Conservation (phyloP, 2,329 filamentous ascomycete genomes). For the Waltergamsia citrina region DNA sequence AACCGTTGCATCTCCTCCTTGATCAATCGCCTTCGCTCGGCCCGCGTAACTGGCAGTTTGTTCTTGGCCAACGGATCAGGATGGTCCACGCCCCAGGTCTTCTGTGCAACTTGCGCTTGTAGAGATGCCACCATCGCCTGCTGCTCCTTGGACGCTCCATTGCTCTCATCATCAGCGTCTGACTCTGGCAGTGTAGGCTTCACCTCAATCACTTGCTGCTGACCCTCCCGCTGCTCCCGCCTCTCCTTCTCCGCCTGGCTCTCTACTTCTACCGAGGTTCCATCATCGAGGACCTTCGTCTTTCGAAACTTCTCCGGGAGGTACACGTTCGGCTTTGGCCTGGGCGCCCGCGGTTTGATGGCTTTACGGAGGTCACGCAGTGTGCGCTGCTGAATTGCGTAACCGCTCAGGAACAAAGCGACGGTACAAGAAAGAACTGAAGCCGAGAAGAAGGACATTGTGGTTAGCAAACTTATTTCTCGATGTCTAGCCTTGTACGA, state of each 20-base stretch:
- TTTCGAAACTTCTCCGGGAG: constrained; percentile 40
- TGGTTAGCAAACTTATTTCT: too few species aligned
- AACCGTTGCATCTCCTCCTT: constrained; percentile 45
- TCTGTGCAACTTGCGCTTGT: constrained; percentile 18
- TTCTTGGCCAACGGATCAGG: constrained; percentile 25
- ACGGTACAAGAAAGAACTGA: constrained; percentile 70
- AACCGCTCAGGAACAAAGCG: constrained; percentile 80
- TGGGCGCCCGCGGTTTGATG: constrained; percentile 41
- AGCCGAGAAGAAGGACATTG: too few species aligned
- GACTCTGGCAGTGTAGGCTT: too few species aligned
- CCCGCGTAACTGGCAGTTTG: constrained; percentile 38
- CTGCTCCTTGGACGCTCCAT: constrained; percentile 13
- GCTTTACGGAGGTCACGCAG: constrained; percentile 67
- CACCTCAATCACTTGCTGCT: constrained; percentile 11
- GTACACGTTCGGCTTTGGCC: constrained; percentile 34
- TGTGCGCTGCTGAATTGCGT: constrained; percentile 79
- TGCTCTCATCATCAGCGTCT: too few species aligned
- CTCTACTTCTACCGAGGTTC: constrained; percentile 29
- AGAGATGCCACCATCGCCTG: constrained; percentile 21
- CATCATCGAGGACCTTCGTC: constrained; percentile 36
- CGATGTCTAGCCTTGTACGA: neutral
- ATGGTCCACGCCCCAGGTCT: constrained; percentile 21
- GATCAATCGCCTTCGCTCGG: constrained; percentile 46
- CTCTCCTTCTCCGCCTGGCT: constrained; percentile 20
- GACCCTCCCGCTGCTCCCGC: constrained; percentile 6